A percentile compares a stretch with the other conserved stretches of the same genome.
These are phyloP conservation scores for Podaxis sp. DNA, from an alignment of 768 basidiomycete species.

Conservation along the genomic window DNA sequence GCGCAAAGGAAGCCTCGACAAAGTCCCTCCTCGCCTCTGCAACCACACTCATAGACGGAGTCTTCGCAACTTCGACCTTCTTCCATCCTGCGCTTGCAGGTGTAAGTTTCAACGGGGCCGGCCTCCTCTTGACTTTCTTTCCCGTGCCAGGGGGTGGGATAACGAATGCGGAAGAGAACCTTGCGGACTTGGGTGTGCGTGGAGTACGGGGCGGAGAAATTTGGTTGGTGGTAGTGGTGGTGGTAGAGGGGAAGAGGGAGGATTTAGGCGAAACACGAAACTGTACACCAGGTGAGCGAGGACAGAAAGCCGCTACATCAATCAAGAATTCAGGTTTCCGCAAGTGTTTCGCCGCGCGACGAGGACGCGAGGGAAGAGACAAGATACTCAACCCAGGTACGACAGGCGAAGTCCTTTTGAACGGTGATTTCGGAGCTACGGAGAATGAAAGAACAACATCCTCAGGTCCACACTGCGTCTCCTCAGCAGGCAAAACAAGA, in stretches of 20 bases:
- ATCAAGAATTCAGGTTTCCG: constrained; percentile 30
- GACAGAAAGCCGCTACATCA: constrained; percentile 31
- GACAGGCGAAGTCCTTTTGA: constrained; percentile 29
- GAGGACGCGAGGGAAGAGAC: constrained; percentile 32
- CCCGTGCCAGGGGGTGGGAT: neutral
- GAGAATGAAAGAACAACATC: constrained; percentile 24
- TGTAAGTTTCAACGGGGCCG: constrained; percentile 33
- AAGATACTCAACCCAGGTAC: constrained; percentile 34
- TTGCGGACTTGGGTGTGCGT: neutral
- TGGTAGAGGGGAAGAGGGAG: neutral
- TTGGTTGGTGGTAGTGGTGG: no score
- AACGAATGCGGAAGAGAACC: constrained; percentile 6
- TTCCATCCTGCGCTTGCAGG: constrained; percentile 12
- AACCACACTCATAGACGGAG: neutral
- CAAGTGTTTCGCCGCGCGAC: constrained; percentile 28
- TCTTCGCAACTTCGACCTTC: constrained; percentile 3
- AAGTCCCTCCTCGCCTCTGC: constrained; percentile 22
- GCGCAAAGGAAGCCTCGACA: constrained; percentile 28
- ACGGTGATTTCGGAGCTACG: constrained; percentile 8
- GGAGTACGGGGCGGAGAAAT: neutral
- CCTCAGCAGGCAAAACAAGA: constrained; percentile 32
- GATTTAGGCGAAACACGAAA: constrained; percentile 2
- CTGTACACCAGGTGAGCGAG: constrained; percentile 16
- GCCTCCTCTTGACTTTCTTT: constrained; percentile 28
- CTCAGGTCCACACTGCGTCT: constrained; percentile 17